Conservation (phyloP, 768 basidiomycete species). For the Termitomyces eurrhizus region DNA sequence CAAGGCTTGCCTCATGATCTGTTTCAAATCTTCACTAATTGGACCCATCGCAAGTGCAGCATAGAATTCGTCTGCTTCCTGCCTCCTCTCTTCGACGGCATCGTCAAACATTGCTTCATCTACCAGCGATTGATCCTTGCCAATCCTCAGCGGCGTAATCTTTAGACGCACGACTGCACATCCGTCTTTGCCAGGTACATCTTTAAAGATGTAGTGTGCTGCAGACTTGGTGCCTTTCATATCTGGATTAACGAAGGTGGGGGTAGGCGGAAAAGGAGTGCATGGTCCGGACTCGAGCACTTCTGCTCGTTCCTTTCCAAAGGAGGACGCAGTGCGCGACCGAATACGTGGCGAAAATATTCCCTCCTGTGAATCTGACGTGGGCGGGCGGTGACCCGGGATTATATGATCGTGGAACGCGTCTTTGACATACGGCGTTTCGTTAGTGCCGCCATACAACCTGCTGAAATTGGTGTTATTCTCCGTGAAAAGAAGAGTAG, state of each 20-base stretch:
- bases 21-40: conserved; percentile 88
- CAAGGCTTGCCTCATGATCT: conserved; percentile 95
- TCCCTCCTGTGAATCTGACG: conserved; percentile 38
- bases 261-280: conserved; percentile 51
- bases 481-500: conserved; percentile 90
- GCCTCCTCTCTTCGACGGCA: conserved; percentile 81
- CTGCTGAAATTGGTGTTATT: conserved; percentile 96
- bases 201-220: conserved; percentile 83
- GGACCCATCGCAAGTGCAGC: conserved; percentile 72
- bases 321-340: conserved; percentile 42
- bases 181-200: conserved; percentile 89
- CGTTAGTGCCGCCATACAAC: conserved; percentile 86
- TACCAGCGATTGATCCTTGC: conserved; percentile 74
- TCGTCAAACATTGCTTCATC: conserved; percentile 92
- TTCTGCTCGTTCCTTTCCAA: conserved; percentile 33
- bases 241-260: conserved; percentile 79
- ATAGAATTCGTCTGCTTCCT: conserved; percentile 98
- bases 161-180: conserved; percentile 94
- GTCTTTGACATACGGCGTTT: conserved; percentile 85
- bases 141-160: conserved; percentile 72
- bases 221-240: conserved; percentile 88
- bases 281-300: conserved; percentile 51
- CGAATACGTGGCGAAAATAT: conserved; percentile 50
- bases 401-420: conserved; percentile 99
- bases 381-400: conserved; percentile 69